Conservation (phyloP, 495 filamentous ascomycete species). For the Cryomyces minteri region DNA sequence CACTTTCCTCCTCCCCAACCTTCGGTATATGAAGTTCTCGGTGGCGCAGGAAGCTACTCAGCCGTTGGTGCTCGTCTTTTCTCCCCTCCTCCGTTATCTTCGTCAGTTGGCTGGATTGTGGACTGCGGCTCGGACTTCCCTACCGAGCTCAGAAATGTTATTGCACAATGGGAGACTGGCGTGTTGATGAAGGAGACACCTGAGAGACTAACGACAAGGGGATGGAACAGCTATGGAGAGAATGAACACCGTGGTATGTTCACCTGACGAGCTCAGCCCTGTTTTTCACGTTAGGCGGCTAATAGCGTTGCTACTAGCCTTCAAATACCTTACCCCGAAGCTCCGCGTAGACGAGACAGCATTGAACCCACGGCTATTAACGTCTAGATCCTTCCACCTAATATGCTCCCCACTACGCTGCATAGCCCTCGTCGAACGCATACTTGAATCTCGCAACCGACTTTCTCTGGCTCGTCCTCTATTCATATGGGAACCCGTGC, state of each 20-base stretch:
- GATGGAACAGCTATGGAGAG: constrained; percentile 70
- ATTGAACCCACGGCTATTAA: constrained; percentile 38
- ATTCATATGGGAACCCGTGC: constrained; percentile 91
- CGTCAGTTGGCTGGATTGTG: constrained; percentile 68
- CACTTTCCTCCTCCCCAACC: constrained; percentile 47
- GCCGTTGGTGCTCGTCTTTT: constrained; percentile 80
- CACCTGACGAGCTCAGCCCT: not conserved
- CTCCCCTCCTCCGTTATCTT: constrained; percentile 37
- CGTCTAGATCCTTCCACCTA: constrained; percentile 65
- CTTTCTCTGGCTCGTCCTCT: constrained; percentile 29
- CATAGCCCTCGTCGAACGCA: constrained; percentile 45
- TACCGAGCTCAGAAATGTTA: constrained; percentile 32
- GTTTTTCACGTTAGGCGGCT: not conserved
- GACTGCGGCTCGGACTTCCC: constrained; percentile 85
- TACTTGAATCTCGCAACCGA: constrained; percentile 26
- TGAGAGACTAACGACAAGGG: constrained; percentile 61
- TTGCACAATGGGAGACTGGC: constrained; percentile 56
- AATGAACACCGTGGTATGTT: constrained; percentile 34
- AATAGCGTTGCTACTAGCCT: constrained; percentile 26
- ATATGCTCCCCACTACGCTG: constrained; percentile 71
- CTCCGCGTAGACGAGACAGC: constrained; percentile 47
- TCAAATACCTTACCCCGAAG: constrained; percentile 79
- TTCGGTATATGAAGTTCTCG: constrained; percentile 50
- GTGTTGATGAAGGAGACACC: constrained; percentile 47
- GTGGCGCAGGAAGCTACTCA: constrained; percentile 73